phyloP scores from a whole-genome alignment of 2,329 filamentous ascomycete species.

The Aureobasidium subglaciale region DNA sequence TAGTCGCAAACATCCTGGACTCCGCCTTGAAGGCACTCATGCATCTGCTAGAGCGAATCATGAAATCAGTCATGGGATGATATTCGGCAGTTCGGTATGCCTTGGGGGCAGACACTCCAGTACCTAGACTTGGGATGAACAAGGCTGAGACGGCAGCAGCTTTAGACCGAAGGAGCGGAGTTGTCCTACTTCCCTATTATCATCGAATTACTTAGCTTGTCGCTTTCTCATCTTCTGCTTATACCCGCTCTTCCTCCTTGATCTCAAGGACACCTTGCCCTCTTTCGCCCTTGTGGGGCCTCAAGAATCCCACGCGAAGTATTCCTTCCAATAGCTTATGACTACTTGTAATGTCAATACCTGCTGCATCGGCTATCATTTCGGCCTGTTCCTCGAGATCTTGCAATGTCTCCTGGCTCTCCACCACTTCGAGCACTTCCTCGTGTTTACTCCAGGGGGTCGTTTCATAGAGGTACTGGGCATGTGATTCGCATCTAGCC shows the following conservation, averaged over 20 bases:
- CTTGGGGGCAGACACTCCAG: no score
- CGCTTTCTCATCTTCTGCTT: background rate
- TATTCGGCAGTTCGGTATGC: no score
- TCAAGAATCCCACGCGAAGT: slow-evolving; percentile 20
- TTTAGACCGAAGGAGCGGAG: background rate
- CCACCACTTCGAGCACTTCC: background rate
- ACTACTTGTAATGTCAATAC: slow-evolving; percentile 24
- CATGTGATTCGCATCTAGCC: background rate
- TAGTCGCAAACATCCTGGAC: no score
- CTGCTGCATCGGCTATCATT: slow-evolving; percentile 24
- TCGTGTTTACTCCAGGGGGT: background rate
- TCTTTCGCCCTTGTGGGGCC: slow-evolving; percentile 18
- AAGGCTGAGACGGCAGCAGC: background rate
- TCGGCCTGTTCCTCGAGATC: slow-evolving; percentile 22
- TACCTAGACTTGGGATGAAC: background rate
- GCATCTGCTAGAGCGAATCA: no score
- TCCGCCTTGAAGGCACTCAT: no score
- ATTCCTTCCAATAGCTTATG: slow-evolving; percentile 5
- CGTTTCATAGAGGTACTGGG: background rate
- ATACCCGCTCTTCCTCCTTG: slow-evolving; percentile 8
- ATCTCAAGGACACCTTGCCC: slow-evolving; percentile 1
- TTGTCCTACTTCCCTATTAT: background rate
- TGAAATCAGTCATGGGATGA: no score
- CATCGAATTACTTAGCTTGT: background rate
- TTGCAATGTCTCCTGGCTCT: slow-evolving; percentile 11